Evolutionary conservation across 495 filamentous ascomycete genomes (phyloP).

Genomic region (Parathielavia hyrcaniae): DNA sequence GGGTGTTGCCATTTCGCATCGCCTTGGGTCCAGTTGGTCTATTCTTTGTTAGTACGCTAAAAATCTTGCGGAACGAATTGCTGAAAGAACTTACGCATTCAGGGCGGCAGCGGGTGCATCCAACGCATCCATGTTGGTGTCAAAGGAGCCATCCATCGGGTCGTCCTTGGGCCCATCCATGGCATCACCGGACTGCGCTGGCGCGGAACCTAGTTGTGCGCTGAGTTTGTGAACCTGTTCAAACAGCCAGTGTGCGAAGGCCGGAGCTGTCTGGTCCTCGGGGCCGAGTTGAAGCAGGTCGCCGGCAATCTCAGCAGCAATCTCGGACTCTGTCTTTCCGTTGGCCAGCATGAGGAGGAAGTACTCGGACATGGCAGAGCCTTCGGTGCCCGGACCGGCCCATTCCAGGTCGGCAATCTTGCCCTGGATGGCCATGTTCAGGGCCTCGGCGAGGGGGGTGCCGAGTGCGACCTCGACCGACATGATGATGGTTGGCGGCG

Average conservation of each 20-base stretch:
- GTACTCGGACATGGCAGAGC: slow-evolving; percentile 84
- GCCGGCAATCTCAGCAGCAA: slow-evolving; percentile 79
- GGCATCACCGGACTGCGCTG: slow-evolving; percentile 20
- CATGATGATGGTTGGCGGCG: slow-evolving; percentile 46
- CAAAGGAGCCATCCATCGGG: slow-evolving; percentile 35
- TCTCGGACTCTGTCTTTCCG: slow-evolving; percentile 82
- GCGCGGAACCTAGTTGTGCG: slow-evolving; percentile 51
- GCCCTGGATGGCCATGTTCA: slow-evolving; percentile 75
- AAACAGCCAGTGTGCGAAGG: slow-evolving; percentile 89
- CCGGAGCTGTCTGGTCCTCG: slow-evolving; percentile 72
- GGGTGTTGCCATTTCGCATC: slow-evolving; percentile 67
- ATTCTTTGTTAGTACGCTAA: slow-evolving; percentile 26
- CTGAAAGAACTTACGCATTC: slow-evolving; percentile 59
- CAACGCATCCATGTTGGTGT: slow-evolving; percentile 62
- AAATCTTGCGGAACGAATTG: neutral
- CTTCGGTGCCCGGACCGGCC: slow-evolving; percentile 72
- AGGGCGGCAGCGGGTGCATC: slow-evolving; percentile 41
- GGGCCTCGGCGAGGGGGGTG: slow-evolving; percentile 73
- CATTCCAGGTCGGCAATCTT: slow-evolving; percentile 94
- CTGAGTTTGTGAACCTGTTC: slow-evolving; percentile 67
- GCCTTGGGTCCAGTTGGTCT: slow-evolving; percentile 94
- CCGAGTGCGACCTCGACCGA: slow-evolving; percentile 63
- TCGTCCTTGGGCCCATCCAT: slow-evolving; percentile 24
- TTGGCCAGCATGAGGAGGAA: slow-evolving; percentile 95
- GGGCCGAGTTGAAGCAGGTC: slow-evolving; percentile 79